A percentile compares a stretch with the other conserved stretches of the same genome.
These are phyloP conservation scores for Fusarium buharicum DNA, from an alignment of 2,329 filamentous ascomycete genomes.

Conservation along the genomic window DNA sequence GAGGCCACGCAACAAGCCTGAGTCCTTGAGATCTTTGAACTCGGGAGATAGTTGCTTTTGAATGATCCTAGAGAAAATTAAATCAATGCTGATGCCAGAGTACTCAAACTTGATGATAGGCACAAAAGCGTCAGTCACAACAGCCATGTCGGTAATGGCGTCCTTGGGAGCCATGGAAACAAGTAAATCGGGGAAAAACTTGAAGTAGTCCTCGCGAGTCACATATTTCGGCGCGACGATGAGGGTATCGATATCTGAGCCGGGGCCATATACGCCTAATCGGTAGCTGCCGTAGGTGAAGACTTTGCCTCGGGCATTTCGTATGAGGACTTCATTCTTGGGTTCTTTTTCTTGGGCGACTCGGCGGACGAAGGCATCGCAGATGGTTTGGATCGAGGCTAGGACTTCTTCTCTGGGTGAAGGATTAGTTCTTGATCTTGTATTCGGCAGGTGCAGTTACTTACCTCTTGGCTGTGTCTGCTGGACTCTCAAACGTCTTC, in stretches of 20 bases:
- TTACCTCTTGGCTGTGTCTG: constrained; percentile 86
- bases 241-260: constrained; percentile 97
- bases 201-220: constrained; percentile 89
- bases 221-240: constrained; percentile 93
- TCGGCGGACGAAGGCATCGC: constrained; percentile 85
- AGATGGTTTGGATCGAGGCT: constrained; percentile 78
- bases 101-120: constrained; percentile 98
- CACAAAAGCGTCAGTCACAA: constrained; percentile 90
- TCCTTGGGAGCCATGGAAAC: constrained; percentile 78
- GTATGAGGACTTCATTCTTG: constrained; percentile 79
- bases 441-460: constrained; percentile 11
- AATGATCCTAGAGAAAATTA: constrained; percentile 84
- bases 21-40: constrained; percentile 80
- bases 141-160: constrained; percentile 85
- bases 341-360: constrained; percentile 78
- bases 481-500: constrained; percentile 88
- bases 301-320: constrained; percentile 88
- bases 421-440: constrained; percentile 18
- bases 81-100: constrained; percentile 89
- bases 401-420: constrained; percentile 67
- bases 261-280: constrained; percentile 91
- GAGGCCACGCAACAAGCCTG: constrained; percentile 83
- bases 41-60: constrained; percentile 75
- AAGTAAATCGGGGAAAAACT: constrained; percentile 84
- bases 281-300: constrained; percentile 97